Percentiles rank a stretch among this genome's conserved stretches.
phyloP scores from a whole-genome alignment of 345 rosid genomes.

The Toxicodendron radicans region DNA sequence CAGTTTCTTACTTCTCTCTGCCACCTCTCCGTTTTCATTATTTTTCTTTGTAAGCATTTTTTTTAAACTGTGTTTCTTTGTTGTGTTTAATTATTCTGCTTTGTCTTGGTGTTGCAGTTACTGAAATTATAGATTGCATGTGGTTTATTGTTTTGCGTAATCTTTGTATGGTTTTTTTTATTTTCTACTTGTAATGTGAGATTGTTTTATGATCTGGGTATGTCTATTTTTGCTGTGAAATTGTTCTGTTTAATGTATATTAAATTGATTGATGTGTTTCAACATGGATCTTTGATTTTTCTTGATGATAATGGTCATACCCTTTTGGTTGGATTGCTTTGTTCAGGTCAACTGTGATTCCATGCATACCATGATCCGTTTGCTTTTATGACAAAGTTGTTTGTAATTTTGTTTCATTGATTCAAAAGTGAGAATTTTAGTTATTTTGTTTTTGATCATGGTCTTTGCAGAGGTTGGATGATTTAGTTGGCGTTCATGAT shows the following conservation, averaged over 20 bases:
- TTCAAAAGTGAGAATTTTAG: not conserved
- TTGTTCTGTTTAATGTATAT: slow-evolving; percentile 20
- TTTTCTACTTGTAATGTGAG: slow-evolving; percentile 21
- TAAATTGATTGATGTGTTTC: slow-evolving; percentile 18
- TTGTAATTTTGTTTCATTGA: not conserved
- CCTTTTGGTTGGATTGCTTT: slow-evolving; percentile 19
- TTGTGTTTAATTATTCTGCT: slow-evolving; percentile 1
- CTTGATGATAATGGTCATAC: slow-evolving; percentile 23
- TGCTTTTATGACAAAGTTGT: not conserved
- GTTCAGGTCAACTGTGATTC: slow-evolving; percentile 16
- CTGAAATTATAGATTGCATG: slow-evolving; percentile 20
- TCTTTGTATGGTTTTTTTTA: not conserved
- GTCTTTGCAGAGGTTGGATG: slow-evolving; percentile 3
- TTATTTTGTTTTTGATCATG: slow-evolving; percentile 5
- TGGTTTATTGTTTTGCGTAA: not conserved
- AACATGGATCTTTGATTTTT: slow-evolving; percentile 13
- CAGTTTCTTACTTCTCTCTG: slow-evolving; percentile 30
- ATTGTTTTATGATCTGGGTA: slow-evolving; percentile 40
- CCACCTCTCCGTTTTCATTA: slow-evolving; percentile 23
- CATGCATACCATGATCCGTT: slow-evolving; percentile 17
- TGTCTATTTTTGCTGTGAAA: slow-evolving; percentile 23
- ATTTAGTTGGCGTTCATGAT: slow-evolving; percentile 9
- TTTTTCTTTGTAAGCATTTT: slow-evolving; percentile 32
- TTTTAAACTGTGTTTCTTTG: not conserved
- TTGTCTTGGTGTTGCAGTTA: not conserved